A percentile compares a stretch with the other conserved stretches of the same genome.
Evolutionary conservation across 2,329 filamentous ascomycete genomes (phyloP).

Genomic region (Botrytis hyacinthi): DNA sequence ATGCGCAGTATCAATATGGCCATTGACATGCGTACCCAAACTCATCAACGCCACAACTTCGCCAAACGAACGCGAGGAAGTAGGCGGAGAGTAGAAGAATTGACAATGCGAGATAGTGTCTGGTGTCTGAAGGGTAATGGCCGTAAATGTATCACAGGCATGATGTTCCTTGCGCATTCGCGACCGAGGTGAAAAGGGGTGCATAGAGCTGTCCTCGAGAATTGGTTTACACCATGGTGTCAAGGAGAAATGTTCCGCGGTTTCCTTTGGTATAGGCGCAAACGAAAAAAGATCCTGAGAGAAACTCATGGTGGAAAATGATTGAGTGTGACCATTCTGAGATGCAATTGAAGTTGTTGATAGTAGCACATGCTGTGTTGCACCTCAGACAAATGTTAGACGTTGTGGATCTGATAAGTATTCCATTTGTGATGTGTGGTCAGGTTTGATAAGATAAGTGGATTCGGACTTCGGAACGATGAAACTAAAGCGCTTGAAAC

Average conservation of each 20-base stretch:
- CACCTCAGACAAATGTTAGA: neutral
- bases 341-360: constrained; percentile 1
- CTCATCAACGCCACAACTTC: constrained; percentile 29
- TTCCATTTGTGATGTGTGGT: neutral
- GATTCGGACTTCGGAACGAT: neutral
- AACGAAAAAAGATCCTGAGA: neutral
- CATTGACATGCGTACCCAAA: constrained; percentile 54
- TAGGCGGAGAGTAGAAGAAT: constrained; percentile 24
- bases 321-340: neutral
- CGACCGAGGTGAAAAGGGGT: constrained; percentile 24
- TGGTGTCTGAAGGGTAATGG: neutral
- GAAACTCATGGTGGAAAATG: constrained; percentile 6
- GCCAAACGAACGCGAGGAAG: constrained; percentile 4
- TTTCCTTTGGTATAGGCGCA: constrained; percentile 14
- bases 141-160: constrained; percentile 26
- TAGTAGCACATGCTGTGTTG: neutral
- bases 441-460: constrained; percentile 4
- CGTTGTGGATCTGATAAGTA: neutral
- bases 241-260: constrained; percentile 24
- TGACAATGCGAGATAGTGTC: constrained; percentile 31
- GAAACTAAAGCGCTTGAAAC: neutral
- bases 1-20: constrained; percentile 54
- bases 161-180: constrained; percentile 8
- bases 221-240: constrained; percentile 26
- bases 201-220: constrained; percentile 27